These are phyloP conservation scores for Singerocomus rubriflavus DNA, from an alignment of 1,284 basidiomycete genomes.

Conservation along the genomic window DNA sequence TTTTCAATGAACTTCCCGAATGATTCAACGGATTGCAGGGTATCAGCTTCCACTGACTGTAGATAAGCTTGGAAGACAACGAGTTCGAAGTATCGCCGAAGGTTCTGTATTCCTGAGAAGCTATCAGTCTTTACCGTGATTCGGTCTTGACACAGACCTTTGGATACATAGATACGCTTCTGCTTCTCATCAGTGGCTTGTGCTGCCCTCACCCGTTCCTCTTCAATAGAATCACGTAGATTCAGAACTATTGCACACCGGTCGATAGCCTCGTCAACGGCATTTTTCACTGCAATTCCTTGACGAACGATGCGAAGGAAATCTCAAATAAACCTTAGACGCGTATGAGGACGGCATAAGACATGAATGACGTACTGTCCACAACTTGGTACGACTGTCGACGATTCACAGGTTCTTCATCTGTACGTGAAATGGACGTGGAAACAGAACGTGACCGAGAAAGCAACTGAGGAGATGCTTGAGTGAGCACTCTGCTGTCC, in stretches of 20 bases:
- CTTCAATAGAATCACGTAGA: constrained; percentile 87
- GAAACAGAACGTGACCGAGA: constrained; percentile 41
- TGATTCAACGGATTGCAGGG: constrained; percentile 70
- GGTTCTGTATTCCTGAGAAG: constrained; percentile 66
- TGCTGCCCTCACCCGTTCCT: constrained; percentile 71
- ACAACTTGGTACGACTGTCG: constrained; percentile 77
- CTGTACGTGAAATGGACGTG: constrained; percentile 34
- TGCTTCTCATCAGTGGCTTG: constrained; percentile 71
- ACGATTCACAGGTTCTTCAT: constrained; percentile 32
- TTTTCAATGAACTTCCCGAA: constrained; percentile 82
- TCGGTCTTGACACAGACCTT: constrained; percentile 46
- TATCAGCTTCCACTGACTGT: constrained; percentile 81
- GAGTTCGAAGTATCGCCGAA: constrained; percentile 87
- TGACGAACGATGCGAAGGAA: constrained; percentile 90
- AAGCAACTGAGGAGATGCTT: constrained; percentile 35
- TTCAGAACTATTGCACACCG: constrained; percentile 85
- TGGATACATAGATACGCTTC: constrained; percentile 63
- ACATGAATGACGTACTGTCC: constrained; percentile 56
- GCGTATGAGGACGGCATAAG: background rate
- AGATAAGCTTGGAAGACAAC: constrained; percentile 95
- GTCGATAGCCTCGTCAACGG: constrained; percentile 92
- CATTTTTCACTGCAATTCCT: constrained; percentile 83
- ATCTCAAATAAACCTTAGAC: constrained; percentile 45
- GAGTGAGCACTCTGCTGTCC: constrained; percentile 36
- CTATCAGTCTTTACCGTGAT: background rate